phyloP scores from a whole-genome alignment of 2,329 filamentous ascomycete genomes.

The Xenoacremonium recifei region DNA sequence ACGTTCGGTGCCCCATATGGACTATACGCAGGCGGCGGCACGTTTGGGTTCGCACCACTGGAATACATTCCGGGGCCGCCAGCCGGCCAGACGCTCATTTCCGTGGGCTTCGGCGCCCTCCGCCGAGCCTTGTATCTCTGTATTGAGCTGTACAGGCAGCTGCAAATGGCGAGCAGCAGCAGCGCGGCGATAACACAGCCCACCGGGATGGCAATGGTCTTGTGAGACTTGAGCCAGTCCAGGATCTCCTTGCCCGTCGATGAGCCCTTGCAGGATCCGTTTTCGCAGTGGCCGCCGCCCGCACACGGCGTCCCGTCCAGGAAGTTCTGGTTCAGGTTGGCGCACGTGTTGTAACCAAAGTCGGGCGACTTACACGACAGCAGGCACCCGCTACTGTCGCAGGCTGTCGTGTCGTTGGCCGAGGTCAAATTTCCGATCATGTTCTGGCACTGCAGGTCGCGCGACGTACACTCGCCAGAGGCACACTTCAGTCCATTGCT shows the following conservation, averaged over 20 bases:
- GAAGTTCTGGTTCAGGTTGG: conserved; percentile 83
- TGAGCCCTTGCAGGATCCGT: conserved; percentile 74
- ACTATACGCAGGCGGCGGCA: conserved; percentile 13
- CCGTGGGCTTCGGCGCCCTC: conserved; percentile 22
- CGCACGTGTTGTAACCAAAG: conserved; percentile 65
- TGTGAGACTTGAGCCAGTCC: conserved; percentile 75
- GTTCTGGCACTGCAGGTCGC: conserved; percentile 83
- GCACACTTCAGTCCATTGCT: conserved; percentile 73
- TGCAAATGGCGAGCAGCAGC: conserved; percentile 64
- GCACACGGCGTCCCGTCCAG: conserved; percentile 86
- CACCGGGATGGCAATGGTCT: conserved; percentile 79
- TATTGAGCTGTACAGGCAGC: conserved; percentile 59
- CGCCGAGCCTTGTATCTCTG: conserved; percentile 23
- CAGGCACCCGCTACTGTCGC: conserved; percentile 63
- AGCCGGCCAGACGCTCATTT: conserved; percentile 25
- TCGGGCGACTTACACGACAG: conserved; percentile 73
- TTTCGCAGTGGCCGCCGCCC: conserved; percentile 74
- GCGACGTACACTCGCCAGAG: conserved; percentile 90
- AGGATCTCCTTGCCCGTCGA: conserved; percentile 68
- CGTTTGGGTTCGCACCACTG: conserved; percentile 16
- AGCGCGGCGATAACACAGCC: conserved; percentile 69
- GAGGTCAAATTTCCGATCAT: conserved; percentile 74
- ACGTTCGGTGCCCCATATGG: conserved; percentile 18
- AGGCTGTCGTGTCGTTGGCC: conserved; percentile 80
- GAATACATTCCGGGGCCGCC: conserved; percentile 12